Evolutionary conservation across 2,329 filamentous ascomycete genomes (phyloP).

Genomic region (Beauveria pseudobassiana): DNA sequence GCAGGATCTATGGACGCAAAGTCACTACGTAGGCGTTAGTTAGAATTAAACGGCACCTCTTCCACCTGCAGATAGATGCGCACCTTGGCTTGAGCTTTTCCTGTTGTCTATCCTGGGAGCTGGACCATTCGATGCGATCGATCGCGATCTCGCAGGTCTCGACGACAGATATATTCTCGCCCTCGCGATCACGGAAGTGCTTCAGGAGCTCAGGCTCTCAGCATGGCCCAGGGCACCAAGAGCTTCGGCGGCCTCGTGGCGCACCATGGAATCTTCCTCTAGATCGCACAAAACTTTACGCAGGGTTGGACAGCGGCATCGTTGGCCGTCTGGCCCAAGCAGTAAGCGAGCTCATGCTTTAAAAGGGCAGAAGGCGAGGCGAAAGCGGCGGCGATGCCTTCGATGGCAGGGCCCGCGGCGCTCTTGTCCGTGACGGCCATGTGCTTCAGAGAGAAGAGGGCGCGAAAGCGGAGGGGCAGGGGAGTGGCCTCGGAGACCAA

Average conservation of each 20-base stretch:
- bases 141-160: conserved; percentile 98
- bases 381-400: conserved; percentile 85
- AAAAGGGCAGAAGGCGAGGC: conserved; percentile 77
- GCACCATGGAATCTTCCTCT: conserved; percentile 87
- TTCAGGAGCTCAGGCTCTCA: conserved; percentile 66
- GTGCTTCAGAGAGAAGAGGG: conserved; percentile 96
- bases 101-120: conserved; percentile 58
- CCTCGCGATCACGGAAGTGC: conserved; percentile 63
- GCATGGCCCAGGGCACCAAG: conserved; percentile 77
- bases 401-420: conserved; percentile 45
- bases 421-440: conserved; percentile 68
- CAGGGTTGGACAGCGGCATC: conserved; percentile 65
- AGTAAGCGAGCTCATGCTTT: conserved; percentile 97
- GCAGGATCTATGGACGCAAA: conserved; percentile 95
- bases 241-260: conserved; percentile 94
- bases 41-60: conserved; percentile 16
- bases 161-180: conserved; percentile 72
- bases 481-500: conserved; percentile 74
- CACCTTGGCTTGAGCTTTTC: conserved; percentile 82
- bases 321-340: conserved; percentile 84
- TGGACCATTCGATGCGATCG: conserved; percentile 89
- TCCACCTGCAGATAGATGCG: conserved; percentile 16
- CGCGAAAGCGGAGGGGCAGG: conserved; percentile 85
- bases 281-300: conserved; percentile 67
- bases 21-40: conserved; percentile 53